Conservation (phyloP, 2,329 filamentous ascomycete species). For the Aspergillus quadricinctus region DNA sequence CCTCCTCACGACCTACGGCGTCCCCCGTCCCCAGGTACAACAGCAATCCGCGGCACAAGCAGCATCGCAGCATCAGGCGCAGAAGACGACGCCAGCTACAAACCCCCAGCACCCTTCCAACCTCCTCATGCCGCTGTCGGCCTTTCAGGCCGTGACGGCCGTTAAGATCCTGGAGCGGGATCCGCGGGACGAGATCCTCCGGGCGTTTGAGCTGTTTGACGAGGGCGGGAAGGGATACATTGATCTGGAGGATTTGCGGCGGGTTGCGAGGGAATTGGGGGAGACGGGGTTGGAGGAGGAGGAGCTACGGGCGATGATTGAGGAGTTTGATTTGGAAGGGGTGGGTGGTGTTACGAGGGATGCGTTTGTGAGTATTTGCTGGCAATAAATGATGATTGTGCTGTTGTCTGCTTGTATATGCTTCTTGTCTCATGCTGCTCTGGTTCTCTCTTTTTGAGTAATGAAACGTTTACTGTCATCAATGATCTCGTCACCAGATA, state of each 20-base stretch:
- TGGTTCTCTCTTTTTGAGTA: not conserved
- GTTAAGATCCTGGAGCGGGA: constrained; percentile 76
- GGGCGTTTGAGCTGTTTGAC: constrained; percentile 92
- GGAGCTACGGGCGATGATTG: constrained; percentile 92
- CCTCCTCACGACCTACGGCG: constrained; percentile 76
- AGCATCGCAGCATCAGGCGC: constrained; percentile 30
- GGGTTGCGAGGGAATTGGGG: constrained; percentile 85
- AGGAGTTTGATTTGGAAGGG: constrained; percentile 93
- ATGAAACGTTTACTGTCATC: not conserved
- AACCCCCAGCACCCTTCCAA: constrained; percentile 58
- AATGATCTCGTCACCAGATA: not conserved
- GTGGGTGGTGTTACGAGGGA: constrained; percentile 70
- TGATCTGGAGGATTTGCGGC: constrained; percentile 77
- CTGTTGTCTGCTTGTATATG: not conserved
- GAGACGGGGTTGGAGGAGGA: constrained; percentile 84
- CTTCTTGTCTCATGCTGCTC: constrained; percentile 4
- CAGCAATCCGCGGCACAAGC: constrained; percentile 22
- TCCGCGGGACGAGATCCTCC: constrained; percentile 82
- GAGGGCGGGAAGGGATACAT: constrained; percentile 88
- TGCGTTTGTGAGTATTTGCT: constrained; percentile 63
- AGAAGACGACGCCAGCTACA: constrained; percentile 33
- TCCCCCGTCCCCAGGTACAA: constrained; percentile 58
- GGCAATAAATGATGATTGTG: constrained; percentile 41
- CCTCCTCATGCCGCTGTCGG: constrained; percentile 66
- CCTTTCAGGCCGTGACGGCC: constrained; percentile 73